These are phyloP conservation scores for Vitis hybrid DNA, from an alignment of 177 flowering plant genomes.

Conservation along the genomic window DNA sequence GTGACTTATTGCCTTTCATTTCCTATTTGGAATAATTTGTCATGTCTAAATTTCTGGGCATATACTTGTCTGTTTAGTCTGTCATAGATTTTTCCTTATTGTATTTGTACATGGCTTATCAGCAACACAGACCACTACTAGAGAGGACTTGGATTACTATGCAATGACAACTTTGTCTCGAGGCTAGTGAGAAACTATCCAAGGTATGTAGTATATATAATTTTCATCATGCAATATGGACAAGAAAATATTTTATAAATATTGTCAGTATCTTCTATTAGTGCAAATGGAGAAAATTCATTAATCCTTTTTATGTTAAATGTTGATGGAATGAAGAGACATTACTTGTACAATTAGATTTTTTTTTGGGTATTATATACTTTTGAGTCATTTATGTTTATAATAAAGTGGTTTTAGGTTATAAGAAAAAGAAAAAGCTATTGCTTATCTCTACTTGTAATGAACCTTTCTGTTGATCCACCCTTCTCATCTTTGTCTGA, in stretches of 20 bases:
- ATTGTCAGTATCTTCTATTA: neutral
- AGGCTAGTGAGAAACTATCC: conserved; percentile 91
- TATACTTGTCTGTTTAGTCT: neutral
- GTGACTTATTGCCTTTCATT: neutral
- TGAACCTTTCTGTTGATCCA: too few relatives aligned
- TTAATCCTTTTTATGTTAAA: neutral
- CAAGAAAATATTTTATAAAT: neutral
- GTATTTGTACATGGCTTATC: conserved; percentile 62
- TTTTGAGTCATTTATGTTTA: neutral
- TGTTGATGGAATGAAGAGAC: neutral
- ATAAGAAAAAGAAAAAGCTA: too few relatives aligned
- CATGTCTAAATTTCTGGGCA: neutral
- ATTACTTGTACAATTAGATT: neutral
- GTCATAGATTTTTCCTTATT: neutral
- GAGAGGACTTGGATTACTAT: conserved; percentile 75
- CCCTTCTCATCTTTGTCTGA: neutral
- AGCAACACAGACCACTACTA: conserved; percentile 78
- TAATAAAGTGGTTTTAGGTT: too few relatives aligned
- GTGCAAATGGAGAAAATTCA: neutral
- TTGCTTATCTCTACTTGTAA: too few relatives aligned
- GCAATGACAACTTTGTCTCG: conserved; percentile 82
- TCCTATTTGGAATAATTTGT: neutral
- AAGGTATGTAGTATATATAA: conserved; percentile 49
- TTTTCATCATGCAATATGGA: neutral
- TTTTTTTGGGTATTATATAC: neutral